Base-by-base conservation (phyloP, 345 rosid genomes). In the Citrus medica region DNA sequence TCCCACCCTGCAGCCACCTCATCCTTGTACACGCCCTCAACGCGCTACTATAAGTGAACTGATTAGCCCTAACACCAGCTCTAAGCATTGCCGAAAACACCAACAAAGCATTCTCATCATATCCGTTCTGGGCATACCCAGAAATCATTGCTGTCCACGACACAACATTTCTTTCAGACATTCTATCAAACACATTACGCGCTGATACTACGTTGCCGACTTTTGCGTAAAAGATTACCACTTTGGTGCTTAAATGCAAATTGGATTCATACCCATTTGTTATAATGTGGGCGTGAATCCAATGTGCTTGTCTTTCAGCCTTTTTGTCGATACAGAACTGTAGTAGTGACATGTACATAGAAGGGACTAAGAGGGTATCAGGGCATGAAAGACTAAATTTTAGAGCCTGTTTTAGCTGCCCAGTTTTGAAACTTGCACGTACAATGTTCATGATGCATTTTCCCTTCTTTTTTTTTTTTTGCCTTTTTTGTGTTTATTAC, bases 61-160 rank as follows among this genome's bases (percentile, higher is more conserved):
- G 71, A 78, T 90, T 91, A 61, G 86, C 87, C 78, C 79, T 84
- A 68, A 85, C 68, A 69, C 92, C 79, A 1, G 80, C 90, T 78
- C 74, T 60, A 21, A 68, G 82, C 97, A 93, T 90, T 66, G 81
- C 79, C 38, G 32, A 67, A 71, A 88, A 90, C 78, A 84, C 64
- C 24, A 68, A n/a, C 69, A 93, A 73, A 5, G 88, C 90, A 40
- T 80, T 40, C 72, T 75, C 74, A 62, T 56, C 78, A 66, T 12
- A 60, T 48, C 85, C 86, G 27, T 74, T 48, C 32, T 79, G 84
- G 37, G 86, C 76, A 72, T 76, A 90, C 17, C 92, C 90, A 5
- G 88, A 83, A 78, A 93, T 82, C 89, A 92, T 86, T 51, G 84
- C 90, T 1, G 91, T 92, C 98, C 94, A 93, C 27, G 98, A 83